Conservation (phyloP, 2,329 filamentous ascomycete genomes). For the Aspergillus pseudoviridinutans region DNA sequence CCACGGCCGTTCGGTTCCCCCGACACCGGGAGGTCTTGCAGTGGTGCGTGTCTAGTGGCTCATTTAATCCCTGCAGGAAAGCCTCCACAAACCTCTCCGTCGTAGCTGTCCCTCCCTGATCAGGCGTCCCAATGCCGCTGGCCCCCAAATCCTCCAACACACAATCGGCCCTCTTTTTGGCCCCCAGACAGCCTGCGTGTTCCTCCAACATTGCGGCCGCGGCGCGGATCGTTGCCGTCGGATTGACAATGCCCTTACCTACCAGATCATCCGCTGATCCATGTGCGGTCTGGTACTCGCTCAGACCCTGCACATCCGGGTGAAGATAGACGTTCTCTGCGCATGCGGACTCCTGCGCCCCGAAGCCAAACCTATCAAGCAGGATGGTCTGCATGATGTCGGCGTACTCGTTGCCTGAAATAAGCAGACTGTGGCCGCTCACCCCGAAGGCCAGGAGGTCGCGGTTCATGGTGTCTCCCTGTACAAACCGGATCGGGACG, state of each 20-base stretch:
- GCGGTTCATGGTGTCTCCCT: slow-evolving; percentile 4
- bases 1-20: not conserved
- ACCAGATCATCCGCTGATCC: slow-evolving; percentile 3
- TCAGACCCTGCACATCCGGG: not conserved
- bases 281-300: slow-evolving; percentile 5
- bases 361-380: slow-evolving; percentile 1
- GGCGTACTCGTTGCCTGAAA: slow-evolving; percentile 3
- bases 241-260: slow-evolving; percentile 1
- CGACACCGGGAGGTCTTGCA: too few relatives aligned
- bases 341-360: not conserved
- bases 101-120: not conserved
- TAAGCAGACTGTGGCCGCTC: not conserved
- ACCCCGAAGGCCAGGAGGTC: slow-evolving; percentile 2
- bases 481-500: not conserved
- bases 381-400: slow-evolving; percentile 4
- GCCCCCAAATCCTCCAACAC: not conserved
- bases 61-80: not conserved
- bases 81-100: not conserved
- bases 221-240: slow-evolving; percentile 1
- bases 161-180: not conserved
- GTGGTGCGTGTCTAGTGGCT: not conserved
- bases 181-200: not conserved
- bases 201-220: not conserved
- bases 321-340: slow-evolving; percentile 5
- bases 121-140: not conserved